Conservation (phyloP, 192 early-diverging fungal species). For the Geranomyces variabilis region DNA sequence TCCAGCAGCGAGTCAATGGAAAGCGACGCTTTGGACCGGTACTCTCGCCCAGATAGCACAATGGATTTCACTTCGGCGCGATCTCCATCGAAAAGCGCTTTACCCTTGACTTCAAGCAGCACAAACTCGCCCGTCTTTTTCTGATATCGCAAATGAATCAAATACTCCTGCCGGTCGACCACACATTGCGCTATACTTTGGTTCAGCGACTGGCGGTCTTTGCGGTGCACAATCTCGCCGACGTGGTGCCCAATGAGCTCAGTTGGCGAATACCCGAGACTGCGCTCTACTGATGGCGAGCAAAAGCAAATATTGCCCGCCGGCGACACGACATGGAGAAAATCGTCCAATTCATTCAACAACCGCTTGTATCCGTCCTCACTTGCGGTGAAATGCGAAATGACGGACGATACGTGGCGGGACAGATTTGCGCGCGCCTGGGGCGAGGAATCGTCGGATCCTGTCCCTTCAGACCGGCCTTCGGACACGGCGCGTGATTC, state of each 20-base stretch:
- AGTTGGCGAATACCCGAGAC: slow-evolving; percentile 30
- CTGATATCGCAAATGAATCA: slow-evolving; percentile 34
- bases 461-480: slow-evolving; percentile 5
- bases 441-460: slow-evolving; percentile 26
- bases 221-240: slow-evolving; percentile 32
- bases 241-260: slow-evolving; percentile 34
- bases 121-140: slow-evolving; percentile 37
- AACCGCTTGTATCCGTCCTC: slow-evolving; percentile 40
- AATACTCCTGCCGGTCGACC: slow-evolving; percentile 10
- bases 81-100: slow-evolving; percentile 24
- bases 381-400: slow-evolving; percentile 45
- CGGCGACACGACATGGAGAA: slow-evolving; percentile 41
- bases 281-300: slow-evolving; percentile 33
- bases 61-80: slow-evolving; percentile 16
- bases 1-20: slow-evolving; percentile 45
- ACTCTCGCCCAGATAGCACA: slow-evolving; percentile 32
- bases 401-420: slow-evolving; percentile 50
- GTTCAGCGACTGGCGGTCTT: slow-evolving; percentile 26
- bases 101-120: slow-evolving; percentile 41
- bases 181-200: slow-evolving; percentile 2
- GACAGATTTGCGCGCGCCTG: slow-evolving; percentile 29
- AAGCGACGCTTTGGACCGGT: slow-evolving; percentile 38
- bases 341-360: slow-evolving; percentile 46
- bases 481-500: neutral
- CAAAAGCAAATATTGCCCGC: slow-evolving; percentile 31